Conservation (phyloP, 768 basidiomycete species). For the Roridomyces roridus region DNA sequence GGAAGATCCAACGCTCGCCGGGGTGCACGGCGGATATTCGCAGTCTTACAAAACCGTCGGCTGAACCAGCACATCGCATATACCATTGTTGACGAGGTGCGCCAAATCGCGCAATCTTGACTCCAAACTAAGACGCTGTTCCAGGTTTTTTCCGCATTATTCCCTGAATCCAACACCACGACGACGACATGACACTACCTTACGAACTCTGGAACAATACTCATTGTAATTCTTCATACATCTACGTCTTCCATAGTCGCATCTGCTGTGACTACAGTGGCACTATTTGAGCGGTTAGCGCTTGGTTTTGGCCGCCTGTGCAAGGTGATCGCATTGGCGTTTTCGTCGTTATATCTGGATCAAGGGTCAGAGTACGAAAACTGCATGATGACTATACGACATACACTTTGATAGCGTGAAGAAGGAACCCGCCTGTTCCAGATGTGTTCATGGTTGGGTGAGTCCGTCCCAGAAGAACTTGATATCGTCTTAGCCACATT, state of each 20-base stretch:
- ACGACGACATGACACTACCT: conserved; percentile 17
- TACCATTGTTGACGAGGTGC: conserved; percentile 88
- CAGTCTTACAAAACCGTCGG: conserved; percentile 92
- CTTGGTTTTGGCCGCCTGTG: conserved; percentile 43
- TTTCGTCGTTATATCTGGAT: conserved; percentile 59
- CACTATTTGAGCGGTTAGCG: background rate
- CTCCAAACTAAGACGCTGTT: background rate
- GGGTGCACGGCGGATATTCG: conserved; percentile 91
- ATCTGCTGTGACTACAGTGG: conserved; percentile 1
- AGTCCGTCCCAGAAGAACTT: conserved; percentile 94
- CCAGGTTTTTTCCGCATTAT: conserved; percentile 66
- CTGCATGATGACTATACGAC: no score
- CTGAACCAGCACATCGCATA: conserved; percentile 93
- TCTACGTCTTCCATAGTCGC: conserved; percentile 6
- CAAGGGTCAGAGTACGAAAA: background rate
- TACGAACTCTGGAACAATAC: conserved; percentile 8
- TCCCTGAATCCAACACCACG: conserved; percentile 52
- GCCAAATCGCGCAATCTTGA: conserved; percentile 15
- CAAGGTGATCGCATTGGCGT: conserved; percentile 57
- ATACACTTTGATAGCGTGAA: conserved; percentile 89
- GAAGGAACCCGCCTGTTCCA: conserved; percentile 86
- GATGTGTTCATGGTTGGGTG: conserved; percentile 95
- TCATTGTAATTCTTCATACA: conserved; percentile 17
- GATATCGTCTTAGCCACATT: conserved; percentile 88
- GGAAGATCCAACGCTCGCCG: conserved; percentile 95